Evolutionary conservation across 2,329 filamentous ascomycete species (phyloP).

Genomic region (Hortaea werneckii): DNA sequence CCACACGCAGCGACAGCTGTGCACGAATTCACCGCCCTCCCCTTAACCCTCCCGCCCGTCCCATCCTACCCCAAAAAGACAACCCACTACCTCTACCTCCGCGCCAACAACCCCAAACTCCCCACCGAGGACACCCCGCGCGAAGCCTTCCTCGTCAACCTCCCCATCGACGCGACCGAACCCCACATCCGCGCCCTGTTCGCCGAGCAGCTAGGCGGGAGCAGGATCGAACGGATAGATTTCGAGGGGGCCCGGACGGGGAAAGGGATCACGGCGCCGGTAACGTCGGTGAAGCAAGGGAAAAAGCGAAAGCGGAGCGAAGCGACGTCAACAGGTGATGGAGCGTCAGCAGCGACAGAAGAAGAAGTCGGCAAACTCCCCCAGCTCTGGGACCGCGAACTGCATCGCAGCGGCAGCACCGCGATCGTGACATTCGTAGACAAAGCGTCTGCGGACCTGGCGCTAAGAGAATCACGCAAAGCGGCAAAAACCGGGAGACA

Average conservation of each 20-base stretch:
- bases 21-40: conserved; percentile 58
- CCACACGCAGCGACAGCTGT: conserved; percentile 25
- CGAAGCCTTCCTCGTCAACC: conserved; percentile 82
- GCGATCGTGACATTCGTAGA: conserved; percentile 81
- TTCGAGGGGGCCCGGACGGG: conserved; percentile 57
- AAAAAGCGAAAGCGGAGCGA: conserved; percentile 48
- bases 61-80: conserved; percentile 52
- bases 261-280: conserved; percentile 25
- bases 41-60: conserved; percentile 55
- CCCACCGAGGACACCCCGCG: conserved; percentile 63
- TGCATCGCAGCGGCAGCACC: conserved; percentile 65
- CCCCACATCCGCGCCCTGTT: conserved; percentile 68
- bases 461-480: conserved; percentile 63
- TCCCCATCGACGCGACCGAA: conserved; percentile 75
- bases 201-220: conserved; percentile 60
- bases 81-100: conserved; percentile 78
- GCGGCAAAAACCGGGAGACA: conserved; percentile 47
- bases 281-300: conserved; percentile 25
- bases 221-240: conserved; percentile 64
- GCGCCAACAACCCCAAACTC: conserved; percentile 69
- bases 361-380: conserved; percentile 48
- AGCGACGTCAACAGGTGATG: conserved; percentile 25
- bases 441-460: conserved; percentile 62
- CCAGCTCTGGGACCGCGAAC: conserved; percentile 42
- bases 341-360: conserved; percentile 35